These are phyloP conservation scores for Paramecium caudatum DNA, from an alignment of 73 alveolate genomes.

Conservation along the genomic window DNA sequence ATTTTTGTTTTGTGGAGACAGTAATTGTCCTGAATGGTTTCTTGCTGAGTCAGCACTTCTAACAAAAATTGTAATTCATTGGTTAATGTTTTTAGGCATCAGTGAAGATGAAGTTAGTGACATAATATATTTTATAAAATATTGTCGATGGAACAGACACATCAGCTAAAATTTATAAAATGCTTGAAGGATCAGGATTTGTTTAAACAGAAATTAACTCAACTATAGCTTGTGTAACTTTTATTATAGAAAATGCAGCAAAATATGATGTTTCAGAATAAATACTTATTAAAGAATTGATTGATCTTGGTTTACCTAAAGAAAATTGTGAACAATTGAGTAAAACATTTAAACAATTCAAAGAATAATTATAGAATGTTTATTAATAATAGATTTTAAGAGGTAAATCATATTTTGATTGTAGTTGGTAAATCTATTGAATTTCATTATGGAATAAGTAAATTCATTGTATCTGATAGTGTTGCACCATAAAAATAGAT, in stretches of 20 bases:
- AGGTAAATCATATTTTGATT: not conserved
- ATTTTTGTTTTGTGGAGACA: constrained; percentile 75
- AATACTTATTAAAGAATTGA: constrained; percentile 59
- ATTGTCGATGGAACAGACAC: not conserved
- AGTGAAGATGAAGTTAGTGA: constrained; percentile 71
- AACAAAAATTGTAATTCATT: constrained; percentile 57
- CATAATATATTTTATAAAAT: constrained; percentile 52
- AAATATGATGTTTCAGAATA: constrained; percentile 69
- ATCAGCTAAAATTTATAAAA: constrained; percentile 67
- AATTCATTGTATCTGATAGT: constrained; percentile 70
- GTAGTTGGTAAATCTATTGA: constrained; percentile 60
- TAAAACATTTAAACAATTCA: constrained; percentile 67
- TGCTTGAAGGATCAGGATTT: constrained; percentile 73
- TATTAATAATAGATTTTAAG: constrained; percentile 16
- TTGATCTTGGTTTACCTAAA: constrained; percentile 76
- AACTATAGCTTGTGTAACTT: constrained; percentile 62
- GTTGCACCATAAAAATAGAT: constrained; percentile 53
- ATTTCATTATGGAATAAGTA: constrained; percentile 70
- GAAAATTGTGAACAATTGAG: constrained; percentile 72
- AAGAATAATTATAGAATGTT: constrained; percentile 35
- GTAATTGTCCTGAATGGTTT: constrained; percentile 76
- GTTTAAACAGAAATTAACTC: constrained; percentile 74
- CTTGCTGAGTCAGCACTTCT: constrained; percentile 71
- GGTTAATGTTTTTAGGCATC: constrained; percentile 24
- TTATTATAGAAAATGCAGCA: constrained; percentile 68